A percentile compares a stretch with the other conserved stretches of the same genome.
These are phyloP conservation scores for Auriscalpium orientale DNA, from an alignment of 768 basidiomycete genomes.

Conservation along the genomic window DNA sequence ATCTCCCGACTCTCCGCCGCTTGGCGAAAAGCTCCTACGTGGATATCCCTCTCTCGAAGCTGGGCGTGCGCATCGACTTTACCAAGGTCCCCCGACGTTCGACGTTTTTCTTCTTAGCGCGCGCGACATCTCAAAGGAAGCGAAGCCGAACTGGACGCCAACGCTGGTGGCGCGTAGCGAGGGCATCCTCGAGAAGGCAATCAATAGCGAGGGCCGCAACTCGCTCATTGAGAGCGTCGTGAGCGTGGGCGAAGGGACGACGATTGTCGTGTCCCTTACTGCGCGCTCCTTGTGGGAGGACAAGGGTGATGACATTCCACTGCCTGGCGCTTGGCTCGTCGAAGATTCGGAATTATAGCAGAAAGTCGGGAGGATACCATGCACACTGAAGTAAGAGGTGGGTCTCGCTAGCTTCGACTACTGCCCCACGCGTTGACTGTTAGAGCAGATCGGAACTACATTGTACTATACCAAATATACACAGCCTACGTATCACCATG, in stretches of 20 bases:
- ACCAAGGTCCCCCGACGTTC: conserved; percentile 21
- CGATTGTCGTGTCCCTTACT: conserved; percentile 26
- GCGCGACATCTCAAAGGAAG: conserved; percentile 5
- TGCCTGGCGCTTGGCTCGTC: too few relatives aligned
- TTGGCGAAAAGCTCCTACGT: conserved; percentile 23
- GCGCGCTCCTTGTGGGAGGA: conserved; percentile 24
- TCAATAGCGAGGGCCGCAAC: conserved; percentile 25
- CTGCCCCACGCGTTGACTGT: too few relatives aligned
- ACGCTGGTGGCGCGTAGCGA: conserved; percentile 31
- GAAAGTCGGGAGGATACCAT: too few relatives aligned
- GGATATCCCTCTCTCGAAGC: conserved; percentile 14
- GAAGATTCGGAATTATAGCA: too few relatives aligned
- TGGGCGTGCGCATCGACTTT: conserved; percentile 31
- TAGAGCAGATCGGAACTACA: too few relatives aligned
- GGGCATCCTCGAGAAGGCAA: conserved; percentile 28
- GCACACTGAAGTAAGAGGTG: too few relatives aligned
- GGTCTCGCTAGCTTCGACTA: too few relatives aligned
- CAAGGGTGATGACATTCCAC: not conserved
- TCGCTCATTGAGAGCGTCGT: conserved; percentile 29
- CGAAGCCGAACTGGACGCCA: conserved; percentile 13
- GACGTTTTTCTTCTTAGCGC: conserved; percentile 19
- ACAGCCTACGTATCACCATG: too few relatives aligned
- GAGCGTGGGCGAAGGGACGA: conserved; percentile 22
- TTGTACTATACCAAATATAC: too few relatives aligned
- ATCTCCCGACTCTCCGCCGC: conserved; percentile 20